Base-by-base conservation (phyloP, 768 basidiomycete species). In the Pisolithus marmoratus region DNA sequence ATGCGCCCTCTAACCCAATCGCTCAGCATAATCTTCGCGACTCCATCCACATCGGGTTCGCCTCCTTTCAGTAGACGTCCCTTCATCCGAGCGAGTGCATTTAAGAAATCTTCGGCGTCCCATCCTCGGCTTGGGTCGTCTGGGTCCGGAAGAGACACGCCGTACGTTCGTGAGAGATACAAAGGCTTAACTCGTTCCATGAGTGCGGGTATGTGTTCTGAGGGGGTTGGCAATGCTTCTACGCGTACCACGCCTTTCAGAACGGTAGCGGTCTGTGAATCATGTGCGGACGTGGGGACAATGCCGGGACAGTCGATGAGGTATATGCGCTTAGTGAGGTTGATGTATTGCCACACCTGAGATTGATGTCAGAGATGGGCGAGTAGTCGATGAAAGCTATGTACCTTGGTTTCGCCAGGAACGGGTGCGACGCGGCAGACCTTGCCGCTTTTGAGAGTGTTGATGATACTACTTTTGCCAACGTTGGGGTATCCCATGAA, bases 221-320 rank as follows among this genome's bases (percentile, higher is more conserved):
- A 90, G 1, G 96, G 95, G 20, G 85, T 89, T 2, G 91, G 79
- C 15, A 99, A 79, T 50, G 94, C 93, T 72, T 98, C 95, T 20
- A 98, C 92, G 53, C 95, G 88, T 37, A 98, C 83, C 46, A 97
- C 94, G 19, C 95, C 96, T 71, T 99, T 99, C 53, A 99, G 80
- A 22, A 98, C 96, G 4, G 85, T 96, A 15, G 84, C 81, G 0
- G 92, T 91, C 63, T 95, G 86, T 2, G 88, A 81, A 69, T 98
- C 94, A 55, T 89, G 79, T 2, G 92, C 88, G 22, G 93, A 94
- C 17, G 93, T 86, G 2, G 95, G 95, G 2, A 97, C 96, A 68
- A 98, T 90, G 46, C 96, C 96, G 26, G 96, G 96, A 66, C 96
- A 99, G 71, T 99, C 96, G 73, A 99, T 97, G 59, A 99, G 86